Evolutionary conservation across 192 early-diverging fungal genomes (phyloP).

Genomic region (Linnemannia exigua): DNA sequence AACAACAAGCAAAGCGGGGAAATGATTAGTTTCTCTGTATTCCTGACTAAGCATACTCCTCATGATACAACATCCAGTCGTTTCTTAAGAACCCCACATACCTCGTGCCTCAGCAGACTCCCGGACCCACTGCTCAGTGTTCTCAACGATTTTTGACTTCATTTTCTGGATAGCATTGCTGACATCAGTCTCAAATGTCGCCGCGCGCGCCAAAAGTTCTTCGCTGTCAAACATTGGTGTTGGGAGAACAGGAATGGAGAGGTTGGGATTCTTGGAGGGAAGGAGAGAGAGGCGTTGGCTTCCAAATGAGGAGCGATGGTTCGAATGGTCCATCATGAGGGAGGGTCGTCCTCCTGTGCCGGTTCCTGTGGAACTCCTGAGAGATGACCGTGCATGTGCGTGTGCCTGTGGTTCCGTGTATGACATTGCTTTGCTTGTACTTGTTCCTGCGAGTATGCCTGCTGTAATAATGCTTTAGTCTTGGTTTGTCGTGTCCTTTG

Average conservation of each 20-base stretch:
- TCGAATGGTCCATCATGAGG: constrained; percentile 12
- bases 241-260: constrained; percentile 6
- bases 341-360: constrained; percentile 14
- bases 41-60: background rate
- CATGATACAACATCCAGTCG: background rate
- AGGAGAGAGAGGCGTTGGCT: constrained; percentile 34
- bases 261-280: constrained; percentile 3
- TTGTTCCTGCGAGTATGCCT: background rate
- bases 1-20: no score
- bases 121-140: constrained; percentile 39
- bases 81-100: background rate
- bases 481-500: background rate
- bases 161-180: constrained; percentile 32
- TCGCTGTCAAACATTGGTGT: constrained; percentile 42
- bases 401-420: background rate
- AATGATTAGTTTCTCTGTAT: background rate
- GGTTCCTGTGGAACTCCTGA: constrained; percentile 7
- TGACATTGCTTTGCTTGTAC: background rate
- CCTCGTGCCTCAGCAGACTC: constrained; percentile 37
- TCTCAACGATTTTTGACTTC: constrained; percentile 41
- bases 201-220: constrained; percentile 27
- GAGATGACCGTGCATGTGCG: background rate
- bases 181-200: constrained; percentile 37
- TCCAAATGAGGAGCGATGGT: constrained; percentile 17
- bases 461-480: background rate